Percentiles rank a stretch among this genome's conserved stretches.
Conservation (phyloP, 129 eudicot species). For the Centella asiatica region DNA sequence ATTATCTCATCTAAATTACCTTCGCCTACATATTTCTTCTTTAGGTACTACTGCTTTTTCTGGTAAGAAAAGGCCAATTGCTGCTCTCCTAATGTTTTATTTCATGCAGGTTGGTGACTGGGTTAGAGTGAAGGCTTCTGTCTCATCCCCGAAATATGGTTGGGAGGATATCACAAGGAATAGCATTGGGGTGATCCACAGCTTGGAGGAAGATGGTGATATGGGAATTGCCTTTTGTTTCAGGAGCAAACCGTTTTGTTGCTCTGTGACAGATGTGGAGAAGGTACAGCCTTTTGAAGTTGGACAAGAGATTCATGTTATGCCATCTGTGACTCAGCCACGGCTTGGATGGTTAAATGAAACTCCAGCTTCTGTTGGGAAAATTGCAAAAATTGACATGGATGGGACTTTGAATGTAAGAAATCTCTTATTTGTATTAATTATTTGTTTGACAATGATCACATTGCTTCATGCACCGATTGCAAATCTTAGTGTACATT, state of each 20-base stretch:
- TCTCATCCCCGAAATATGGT: constrained; percentile 93
- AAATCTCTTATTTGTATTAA: constrained; percentile 8
- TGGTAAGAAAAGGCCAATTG: background rate
- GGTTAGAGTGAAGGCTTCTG: constrained; percentile 91
- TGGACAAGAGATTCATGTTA: constrained; percentile 85
- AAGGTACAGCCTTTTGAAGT: constrained; percentile 89
- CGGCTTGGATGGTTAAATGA: constrained; percentile 98
- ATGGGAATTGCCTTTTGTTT: constrained; percentile 95
- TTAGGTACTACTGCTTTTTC: background rate
- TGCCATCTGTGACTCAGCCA: constrained; percentile 74
- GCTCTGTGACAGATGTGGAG: constrained; percentile 94
- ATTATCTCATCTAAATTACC: background rate
- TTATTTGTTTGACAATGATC: background rate
- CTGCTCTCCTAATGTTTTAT: constrained; percentile 10
- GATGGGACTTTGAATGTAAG: constrained; percentile 92
- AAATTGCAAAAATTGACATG: constrained; percentile 84
- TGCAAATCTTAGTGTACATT: background rate
- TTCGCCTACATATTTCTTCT: background rate
- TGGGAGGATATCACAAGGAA: constrained; percentile 90
- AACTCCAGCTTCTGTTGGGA: constrained; percentile 90
- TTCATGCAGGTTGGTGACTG: constrained; percentile 84
- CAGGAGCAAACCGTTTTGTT: constrained; percentile 80
- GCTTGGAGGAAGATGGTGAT: constrained; percentile 97
- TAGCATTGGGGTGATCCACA: constrained; percentile 88
- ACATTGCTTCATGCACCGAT: background rate